Conservation (phyloP, 768 basidiomycete species). For the Auricularia sp. region DNA sequence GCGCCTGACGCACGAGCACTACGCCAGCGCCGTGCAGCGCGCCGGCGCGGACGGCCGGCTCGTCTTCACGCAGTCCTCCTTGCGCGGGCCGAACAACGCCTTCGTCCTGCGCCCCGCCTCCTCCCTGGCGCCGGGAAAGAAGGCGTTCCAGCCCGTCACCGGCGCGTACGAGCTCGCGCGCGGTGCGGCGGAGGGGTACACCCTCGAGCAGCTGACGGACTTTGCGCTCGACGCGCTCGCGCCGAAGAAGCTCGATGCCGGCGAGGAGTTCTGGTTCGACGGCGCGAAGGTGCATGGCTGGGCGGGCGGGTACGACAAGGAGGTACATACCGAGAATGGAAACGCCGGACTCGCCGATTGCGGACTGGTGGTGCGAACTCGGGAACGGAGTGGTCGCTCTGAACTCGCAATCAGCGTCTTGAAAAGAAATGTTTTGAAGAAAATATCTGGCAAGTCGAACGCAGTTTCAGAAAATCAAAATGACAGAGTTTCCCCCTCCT, state of each 20-base stretch:
- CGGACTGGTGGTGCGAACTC: no score
- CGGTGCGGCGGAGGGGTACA: constrained; percentile 40
- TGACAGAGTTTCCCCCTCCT: no score
- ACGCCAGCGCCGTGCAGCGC: constrained; percentile 48
- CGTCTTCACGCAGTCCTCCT: constrained; percentile 61
- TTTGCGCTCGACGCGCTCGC: constrained; percentile 49
- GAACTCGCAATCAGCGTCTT: no score
- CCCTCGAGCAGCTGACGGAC: constrained; percentile 46
- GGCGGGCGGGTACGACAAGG: no score
- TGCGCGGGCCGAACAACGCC: constrained; percentile 72
- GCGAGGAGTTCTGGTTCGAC: constrained; percentile 83
- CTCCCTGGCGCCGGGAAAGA: constrained; percentile 23
- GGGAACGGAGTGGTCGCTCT: no score
- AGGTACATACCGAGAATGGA: no score
- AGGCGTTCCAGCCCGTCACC: constrained; percentile 43
- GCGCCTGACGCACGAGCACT: constrained; percentile 46
- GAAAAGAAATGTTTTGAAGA: no score
- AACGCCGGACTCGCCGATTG: no score
- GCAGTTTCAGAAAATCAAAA: no score
- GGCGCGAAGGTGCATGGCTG: constrained; percentile 74
- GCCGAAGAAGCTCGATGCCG: constrained; percentile 46
- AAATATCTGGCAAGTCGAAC: no score
- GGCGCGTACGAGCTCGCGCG: constrained; percentile 44
- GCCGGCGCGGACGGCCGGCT: constrained; percentile 49
- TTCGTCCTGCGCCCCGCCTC: constrained; percentile 46